Evolutionary conservation across 805 yeast genomes (phyloP), one percentile per base, ranked within the genome.

Genomic region (Lachancea quebecensis): DNA sequence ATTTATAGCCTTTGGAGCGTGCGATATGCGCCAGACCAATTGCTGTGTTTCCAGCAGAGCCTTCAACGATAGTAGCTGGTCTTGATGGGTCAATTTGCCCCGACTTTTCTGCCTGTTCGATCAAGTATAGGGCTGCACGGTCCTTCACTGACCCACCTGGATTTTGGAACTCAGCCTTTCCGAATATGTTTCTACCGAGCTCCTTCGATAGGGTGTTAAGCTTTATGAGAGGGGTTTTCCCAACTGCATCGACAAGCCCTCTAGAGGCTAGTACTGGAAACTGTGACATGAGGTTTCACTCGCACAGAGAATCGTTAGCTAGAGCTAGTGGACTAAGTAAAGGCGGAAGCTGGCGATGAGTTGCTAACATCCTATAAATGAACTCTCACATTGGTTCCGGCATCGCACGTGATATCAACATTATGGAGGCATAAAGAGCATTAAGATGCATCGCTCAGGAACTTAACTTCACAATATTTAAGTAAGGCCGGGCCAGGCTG

Each of bases 31-130:
- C 96, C 45, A 88, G 69, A 1, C 96, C 96, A 54, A 88, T 88
- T 14, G 96, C 96, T n/a, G 96, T 88, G 67, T 88, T 88, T 29
- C 96, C 96, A 2, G 96, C 96, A 10, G 96, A 87, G 7, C 95
- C 95, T 65, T 88, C 96, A 14, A 88, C 90, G 28, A 88, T 78
- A 2, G 95, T 88, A 30, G 93, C 95, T 4, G 54, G 52, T 27
- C 47, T 44, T 8, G 95, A 93, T 3, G 88, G 78, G 47, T 68
- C 61, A 46, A 88, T 70, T 45, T 74, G 66, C 2, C 88, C 88
- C 49, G 70, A 71, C 31, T 64, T 60, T 60, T 88, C 96, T 25
- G 96, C 96, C 52, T 87, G 89, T 53, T 82, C 73, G 42, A 88
- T 71, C 51, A 88, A 72, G 58, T 69, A 86, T 32, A 84, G 69